These are phyloP conservation scores for Anisodus tanguticus DNA, from an alignment of 257 asterid species.

Conservation along the genomic window DNA sequence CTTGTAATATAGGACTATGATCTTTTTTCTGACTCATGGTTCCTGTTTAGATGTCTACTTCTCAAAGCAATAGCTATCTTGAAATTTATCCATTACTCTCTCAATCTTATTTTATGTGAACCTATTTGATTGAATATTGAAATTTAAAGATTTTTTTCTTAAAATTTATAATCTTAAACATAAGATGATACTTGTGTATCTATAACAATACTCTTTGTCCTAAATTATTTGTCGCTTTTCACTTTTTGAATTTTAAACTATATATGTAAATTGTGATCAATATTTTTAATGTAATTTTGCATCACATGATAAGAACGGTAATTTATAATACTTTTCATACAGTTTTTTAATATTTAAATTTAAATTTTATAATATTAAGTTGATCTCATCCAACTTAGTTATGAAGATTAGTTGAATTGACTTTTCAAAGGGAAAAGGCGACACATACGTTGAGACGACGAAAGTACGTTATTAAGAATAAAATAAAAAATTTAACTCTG, in stretches of 20 bases:
- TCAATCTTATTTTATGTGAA: not conserved
- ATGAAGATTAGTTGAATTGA: not conserved
- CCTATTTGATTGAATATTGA: not conserved
- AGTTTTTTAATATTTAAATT: not conserved
- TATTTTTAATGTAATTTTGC: not conserved
- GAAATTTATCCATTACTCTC: not conserved
- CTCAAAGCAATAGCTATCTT: not conserved
- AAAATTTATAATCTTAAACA: not conserved
- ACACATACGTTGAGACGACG: not conserved
- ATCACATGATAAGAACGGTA: not conserved
- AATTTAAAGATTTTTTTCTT: too few relatives aligned
- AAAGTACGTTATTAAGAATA: not conserved
- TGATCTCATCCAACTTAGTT: not conserved
- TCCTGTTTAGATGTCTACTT: conserved; percentile 23
- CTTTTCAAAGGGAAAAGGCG: not conserved
- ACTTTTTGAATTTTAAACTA: not conserved
- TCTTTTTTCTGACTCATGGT: conserved; percentile 30
- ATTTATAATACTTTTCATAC: not conserved
- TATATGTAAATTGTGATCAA: not conserved
- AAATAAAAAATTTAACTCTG: not conserved
- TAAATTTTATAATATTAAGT: not conserved
- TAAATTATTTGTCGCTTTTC: not conserved
- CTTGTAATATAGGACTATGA: conserved; percentile 39
- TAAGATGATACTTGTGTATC: not conserved
- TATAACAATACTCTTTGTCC: not conserved